Evolutionary conservation across 2,329 filamentous ascomycete species (phyloP).

Genomic region (Ciborinia camelliae): DNA sequence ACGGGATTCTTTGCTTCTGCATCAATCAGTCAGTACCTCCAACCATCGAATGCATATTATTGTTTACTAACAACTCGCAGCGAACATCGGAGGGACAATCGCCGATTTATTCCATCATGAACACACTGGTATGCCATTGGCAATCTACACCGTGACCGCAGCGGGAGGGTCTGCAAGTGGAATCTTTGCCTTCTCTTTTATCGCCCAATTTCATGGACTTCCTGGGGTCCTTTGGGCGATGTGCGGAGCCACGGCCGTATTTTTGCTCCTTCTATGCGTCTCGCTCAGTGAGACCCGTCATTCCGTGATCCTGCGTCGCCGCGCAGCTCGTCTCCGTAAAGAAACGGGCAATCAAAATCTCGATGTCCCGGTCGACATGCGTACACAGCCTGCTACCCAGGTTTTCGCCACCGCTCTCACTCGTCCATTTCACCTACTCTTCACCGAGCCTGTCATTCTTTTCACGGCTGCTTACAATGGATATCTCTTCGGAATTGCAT

Average conservation of each 20-base stretch:
- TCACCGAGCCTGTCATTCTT: constrained; percentile 39
- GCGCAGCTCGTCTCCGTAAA: constrained; percentile 43
- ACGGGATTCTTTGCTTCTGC: constrained; percentile 45
- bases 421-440: constrained; percentile 42
- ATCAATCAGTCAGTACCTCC: constrained; percentile 8
- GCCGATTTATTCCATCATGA: constrained; percentile 41
- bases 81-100: constrained; percentile 43
- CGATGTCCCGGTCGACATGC: constrained; percentile 40
- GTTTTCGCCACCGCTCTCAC: constrained; percentile 38
- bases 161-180: constrained; percentile 40
- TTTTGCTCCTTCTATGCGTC: constrained; percentile 21
- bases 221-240: constrained; percentile 22
- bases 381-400: constrained; percentile 46
- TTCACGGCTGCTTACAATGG: constrained; percentile 39
- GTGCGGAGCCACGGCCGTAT: constrained; percentile 18
- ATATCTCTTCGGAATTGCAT: constrained; percentile 41
- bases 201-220: constrained; percentile 17
- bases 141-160: constrained; percentile 10
- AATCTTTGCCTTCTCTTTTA: constrained; percentile 24
- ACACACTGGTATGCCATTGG: constrained; percentile 15
- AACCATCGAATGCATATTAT: background rate
- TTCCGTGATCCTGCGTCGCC: constrained; percentile 45
- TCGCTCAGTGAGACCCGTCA: constrained; percentile 46
- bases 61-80: background rate
- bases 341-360: constrained; percentile 46